These are phyloP conservation scores for Penicillium salamii DNA, from an alignment of 495 filamentous ascomycete genomes.

Conservation along the genomic window DNA sequence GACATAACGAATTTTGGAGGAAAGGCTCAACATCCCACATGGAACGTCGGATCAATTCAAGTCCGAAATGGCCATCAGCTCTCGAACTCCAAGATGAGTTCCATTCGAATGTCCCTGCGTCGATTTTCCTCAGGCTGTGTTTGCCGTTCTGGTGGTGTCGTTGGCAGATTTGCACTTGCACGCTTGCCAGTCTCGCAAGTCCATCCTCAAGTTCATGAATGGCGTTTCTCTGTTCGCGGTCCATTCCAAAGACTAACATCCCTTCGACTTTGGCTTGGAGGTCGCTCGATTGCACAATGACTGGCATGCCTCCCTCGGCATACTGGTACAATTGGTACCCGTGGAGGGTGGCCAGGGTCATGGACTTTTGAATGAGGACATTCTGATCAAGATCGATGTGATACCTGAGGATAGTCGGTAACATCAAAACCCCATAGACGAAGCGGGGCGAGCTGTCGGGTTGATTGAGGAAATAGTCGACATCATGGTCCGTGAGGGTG, in stretches of 20 bases:
- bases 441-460: constrained; percentile 20
- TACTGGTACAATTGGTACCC: constrained; percentile 9
- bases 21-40: constrained; percentile 21
- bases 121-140: constrained; percentile 11
- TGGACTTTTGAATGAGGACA: constrained; percentile 12
- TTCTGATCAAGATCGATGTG: constrained; percentile 14
- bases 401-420: constrained; percentile 30
- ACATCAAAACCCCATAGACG: constrained; percentile 27
- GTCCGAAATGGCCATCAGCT: neutral
- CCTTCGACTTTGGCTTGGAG: constrained; percentile 20
- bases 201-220: constrained; percentile 26
- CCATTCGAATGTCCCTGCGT: constrained; percentile 26
- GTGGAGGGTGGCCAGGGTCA: constrained; percentile 23
- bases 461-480: constrained; percentile 10
- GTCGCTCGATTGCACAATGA: constrained; percentile 14
- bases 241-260: constrained; percentile 27
- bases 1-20: constrained; percentile 18
- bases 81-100: neutral
- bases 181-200: constrained; percentile 17
- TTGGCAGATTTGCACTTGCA: constrained; percentile 19
- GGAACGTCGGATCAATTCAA: constrained; percentile 9
- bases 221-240: constrained; percentile 18
- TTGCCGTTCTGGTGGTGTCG: neutral
- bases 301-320: constrained; percentile 11
- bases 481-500: constrained; percentile 11